These are phyloP conservation scores for Sporobolomyces phaffii DNA, from an alignment of 768 basidiomycete genomes.

Conservation along the genomic window DNA sequence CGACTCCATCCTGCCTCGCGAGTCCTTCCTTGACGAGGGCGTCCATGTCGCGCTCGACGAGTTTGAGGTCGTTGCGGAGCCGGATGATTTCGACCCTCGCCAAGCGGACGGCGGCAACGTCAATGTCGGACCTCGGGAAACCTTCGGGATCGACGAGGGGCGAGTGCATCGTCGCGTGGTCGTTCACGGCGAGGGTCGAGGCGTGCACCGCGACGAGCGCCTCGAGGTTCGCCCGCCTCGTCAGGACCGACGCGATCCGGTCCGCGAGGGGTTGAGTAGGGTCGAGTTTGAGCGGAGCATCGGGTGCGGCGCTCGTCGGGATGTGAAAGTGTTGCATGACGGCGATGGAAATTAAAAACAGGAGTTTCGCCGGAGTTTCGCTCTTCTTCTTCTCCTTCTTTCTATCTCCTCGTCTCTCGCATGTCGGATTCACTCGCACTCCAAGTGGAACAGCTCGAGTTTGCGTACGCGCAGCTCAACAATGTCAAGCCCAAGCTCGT, in stretches of 20 bases:
- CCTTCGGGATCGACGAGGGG: conserved; percentile 80
- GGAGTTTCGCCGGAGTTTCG: not conserved
- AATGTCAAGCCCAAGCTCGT: conserved; percentile 49
- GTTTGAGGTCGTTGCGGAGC: conserved; percentile 68
- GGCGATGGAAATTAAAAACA: not conserved
- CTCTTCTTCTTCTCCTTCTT: not conserved
- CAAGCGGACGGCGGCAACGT: conserved; percentile 67
- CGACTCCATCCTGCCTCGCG: conserved; percentile 39
- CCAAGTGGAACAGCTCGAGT: conserved; percentile 42
- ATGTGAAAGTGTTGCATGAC: not conserved
- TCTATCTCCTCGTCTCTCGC: not conserved
- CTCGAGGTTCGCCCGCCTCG: not conserved
- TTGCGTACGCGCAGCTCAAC: conserved; percentile 54
- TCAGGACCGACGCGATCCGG: not conserved
- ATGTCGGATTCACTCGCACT: conserved; percentile 39
- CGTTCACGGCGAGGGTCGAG: conserved; percentile 41
- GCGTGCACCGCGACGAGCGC: not conserved
- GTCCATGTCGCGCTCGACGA: conserved; percentile 61
- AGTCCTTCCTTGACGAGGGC: conserved; percentile 57
- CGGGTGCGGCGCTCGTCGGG: not conserved
- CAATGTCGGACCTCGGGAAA: conserved; percentile 75
- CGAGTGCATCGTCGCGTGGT: conserved; percentile 61
- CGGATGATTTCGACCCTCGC: conserved; percentile 74
- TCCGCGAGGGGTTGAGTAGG: not conserved
- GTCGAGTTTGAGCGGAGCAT: no score